Evolutionary conservation across 1,284 basidiomycete species (phyloP), one percentile per base, ranked within the genome.

Genomic region (Exobasidium rhododendri): DNA sequence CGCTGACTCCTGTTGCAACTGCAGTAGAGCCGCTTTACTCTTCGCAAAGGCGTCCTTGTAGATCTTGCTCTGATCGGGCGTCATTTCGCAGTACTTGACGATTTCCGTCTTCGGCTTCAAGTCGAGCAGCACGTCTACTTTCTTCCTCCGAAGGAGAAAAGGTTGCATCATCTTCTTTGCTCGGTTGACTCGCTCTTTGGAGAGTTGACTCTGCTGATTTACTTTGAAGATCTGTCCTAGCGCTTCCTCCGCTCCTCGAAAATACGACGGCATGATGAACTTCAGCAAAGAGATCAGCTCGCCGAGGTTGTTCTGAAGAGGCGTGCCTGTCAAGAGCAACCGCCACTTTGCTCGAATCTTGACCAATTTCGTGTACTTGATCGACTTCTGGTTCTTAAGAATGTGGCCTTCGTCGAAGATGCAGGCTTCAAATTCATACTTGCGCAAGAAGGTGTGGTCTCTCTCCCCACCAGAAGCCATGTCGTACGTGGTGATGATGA

Each of bases 161-260:
- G 96, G 96, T 17, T 91, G 94, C 88, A 99, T 93, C 93, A 99
- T 97, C 80, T 90, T 92, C 82, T 97, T 96, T 4, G 96, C 96
- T 59, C 94, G 83, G 54, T 92, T 90, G 28, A 97, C 90, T 51
- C 94, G 88, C 78, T 93, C 89, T 77, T 91, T 88, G 4, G 93
- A 90, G 14, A 98, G 86, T 46, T 96, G 80, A 46, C 89, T 90
- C 55, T 90, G 87, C 66, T 90, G 90, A 10, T 47, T 58, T 32
- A 92, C 91, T 81, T 97, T 98, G 86, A 98, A 99, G 70, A 99
- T 96, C 13, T 92, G 90, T 13, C 91, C 87, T 5, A 99, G 83
- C 4, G 89, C 87, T 32, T 88, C 88, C 61, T 85, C 84, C 17
- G 85, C 86, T 40, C 87, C 87, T 26, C 85, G 86, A 78, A 99